phyloP scores from a whole-genome alignment of 2,329 filamentous ascomycete genomes.

The Fusarium dimerum region DNA sequence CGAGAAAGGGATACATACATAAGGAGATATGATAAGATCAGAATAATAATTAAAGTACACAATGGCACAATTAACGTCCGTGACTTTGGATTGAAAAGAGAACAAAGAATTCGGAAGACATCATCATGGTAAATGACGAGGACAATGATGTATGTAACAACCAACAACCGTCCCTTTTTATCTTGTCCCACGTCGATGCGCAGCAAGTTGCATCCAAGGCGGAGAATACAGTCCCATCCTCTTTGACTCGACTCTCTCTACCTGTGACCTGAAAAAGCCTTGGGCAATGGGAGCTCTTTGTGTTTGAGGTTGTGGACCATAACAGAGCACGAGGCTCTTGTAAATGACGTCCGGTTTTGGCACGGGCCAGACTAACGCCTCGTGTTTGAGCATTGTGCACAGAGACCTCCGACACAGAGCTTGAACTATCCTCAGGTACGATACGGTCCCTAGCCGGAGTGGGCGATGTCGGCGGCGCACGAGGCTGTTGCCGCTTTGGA shows the following conservation, averaged over 20 bases:
- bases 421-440: no score
- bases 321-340: not conserved
- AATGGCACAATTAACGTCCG: no score
- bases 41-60: no score
- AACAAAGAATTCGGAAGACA: not conserved
- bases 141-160: not conserved
- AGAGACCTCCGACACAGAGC: no score
- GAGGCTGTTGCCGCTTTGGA: slow-evolving; percentile 16
- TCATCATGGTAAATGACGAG: not conserved
- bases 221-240: not conserved
- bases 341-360: not conserved
- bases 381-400: no score
- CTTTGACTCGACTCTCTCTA: not conserved
- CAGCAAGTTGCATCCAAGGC: not conserved
- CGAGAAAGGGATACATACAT: no score
- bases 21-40: no score
- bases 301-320: not conserved
- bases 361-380: not conserved
- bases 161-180: not conserved
- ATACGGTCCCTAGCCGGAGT: not conserved
- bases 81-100: no score
- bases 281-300: not conserved
- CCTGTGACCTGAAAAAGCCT: not conserved
- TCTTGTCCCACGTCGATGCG: not conserved
- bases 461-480: slow-evolving; percentile 11